Evolutionary conservation across 2,329 filamentous ascomycete genomes (phyloP).

Genomic region (Botrytis fragariae): DNA sequence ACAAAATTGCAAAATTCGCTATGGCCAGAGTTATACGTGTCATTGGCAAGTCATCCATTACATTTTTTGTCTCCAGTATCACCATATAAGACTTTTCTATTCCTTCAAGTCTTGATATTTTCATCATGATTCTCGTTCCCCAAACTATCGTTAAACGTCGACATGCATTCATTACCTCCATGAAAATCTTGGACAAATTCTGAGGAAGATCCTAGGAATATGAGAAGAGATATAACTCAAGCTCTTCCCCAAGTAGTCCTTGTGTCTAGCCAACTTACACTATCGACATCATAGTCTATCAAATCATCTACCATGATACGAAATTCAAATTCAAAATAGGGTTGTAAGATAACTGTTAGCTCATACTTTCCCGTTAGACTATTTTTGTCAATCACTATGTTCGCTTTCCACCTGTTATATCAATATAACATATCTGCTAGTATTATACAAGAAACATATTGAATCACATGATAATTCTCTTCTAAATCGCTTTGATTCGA

Average conservation of each 20-base stretch:
- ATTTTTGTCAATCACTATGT: no score
- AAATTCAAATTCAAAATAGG: neutral
- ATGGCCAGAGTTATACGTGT: neutral
- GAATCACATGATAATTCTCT: neutral
- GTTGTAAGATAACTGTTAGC: neutral
- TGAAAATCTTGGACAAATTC: neutral
- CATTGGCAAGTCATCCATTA: accelerated
- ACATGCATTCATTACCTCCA: neutral
- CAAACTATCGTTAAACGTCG: no score
- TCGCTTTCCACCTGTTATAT: neutral
- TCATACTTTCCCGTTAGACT: neutral
- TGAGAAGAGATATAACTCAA: neutral
- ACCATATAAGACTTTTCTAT: neutral
- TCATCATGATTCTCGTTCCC: no score
- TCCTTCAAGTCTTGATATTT: neutral
- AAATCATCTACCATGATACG: neutral
- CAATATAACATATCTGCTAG: accelerated
- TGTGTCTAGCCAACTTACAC: accelerated
- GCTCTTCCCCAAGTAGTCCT: neutral
- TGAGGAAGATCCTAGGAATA: neutral
- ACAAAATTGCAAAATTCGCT: neutral
- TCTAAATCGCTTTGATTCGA: neutral
- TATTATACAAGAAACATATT: neutral
- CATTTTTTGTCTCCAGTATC: neutral
- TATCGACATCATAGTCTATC: neutral